Percentiles rank a stretch among this genome's conserved stretches.
Conservation (phyloP, 1,139 yeast species). For the Scheffersomyces stambukii region DNA sequence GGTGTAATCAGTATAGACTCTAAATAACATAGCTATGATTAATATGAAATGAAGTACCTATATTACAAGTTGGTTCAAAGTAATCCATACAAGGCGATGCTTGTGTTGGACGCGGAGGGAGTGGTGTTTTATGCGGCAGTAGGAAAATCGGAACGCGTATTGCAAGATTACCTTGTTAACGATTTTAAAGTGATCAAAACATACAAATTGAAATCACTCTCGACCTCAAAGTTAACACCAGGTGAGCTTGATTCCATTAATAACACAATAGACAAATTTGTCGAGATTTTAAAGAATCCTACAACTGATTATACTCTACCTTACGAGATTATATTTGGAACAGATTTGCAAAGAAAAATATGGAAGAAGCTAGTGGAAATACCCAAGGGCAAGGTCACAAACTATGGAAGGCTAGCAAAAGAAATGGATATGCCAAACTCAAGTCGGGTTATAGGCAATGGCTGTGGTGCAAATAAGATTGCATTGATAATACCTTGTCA, state of each 20-base stretch:
- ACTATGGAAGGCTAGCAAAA: slow-evolving; percentile 15
- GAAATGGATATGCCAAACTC: slow-evolving; percentile 14
- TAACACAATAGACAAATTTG: slow-evolving; percentile 11
- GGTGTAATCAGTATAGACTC: no score
- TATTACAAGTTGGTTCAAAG: slow-evolving; percentile 9
- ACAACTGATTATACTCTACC: slow-evolving; percentile 6
- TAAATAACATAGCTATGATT: no score
- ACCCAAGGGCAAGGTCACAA: slow-evolving; percentile 13
- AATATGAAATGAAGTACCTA: slow-evolving; percentile 5
- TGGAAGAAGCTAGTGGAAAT: slow-evolving; percentile 17
- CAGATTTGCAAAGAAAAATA: slow-evolving; percentile 18
- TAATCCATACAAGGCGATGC: slow-evolving; percentile 9
- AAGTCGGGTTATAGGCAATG: slow-evolving; percentile 20
- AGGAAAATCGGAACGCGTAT: slow-evolving; percentile 10
- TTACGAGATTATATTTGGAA: slow-evolving; percentile 18
- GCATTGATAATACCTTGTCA: slow-evolving; percentile 25
- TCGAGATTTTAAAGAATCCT: slow-evolving; percentile 13
- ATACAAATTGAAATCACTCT: slow-evolving; percentile 10
- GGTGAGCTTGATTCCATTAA: slow-evolving; percentile 6
- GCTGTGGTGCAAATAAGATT: slow-evolving; percentile 21
- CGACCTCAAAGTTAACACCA: slow-evolving; percentile 5
- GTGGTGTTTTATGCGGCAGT: slow-evolving; percentile 19
- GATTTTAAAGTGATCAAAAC: slow-evolving; percentile 13
- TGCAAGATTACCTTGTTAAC: slow-evolving; percentile 10
- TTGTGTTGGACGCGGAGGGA: slow-evolving; percentile 17